Evolutionary conservation across 2,329 filamentous ascomycete genomes (phyloP).

Genomic region (Colletotrichum spinosum): DNA sequence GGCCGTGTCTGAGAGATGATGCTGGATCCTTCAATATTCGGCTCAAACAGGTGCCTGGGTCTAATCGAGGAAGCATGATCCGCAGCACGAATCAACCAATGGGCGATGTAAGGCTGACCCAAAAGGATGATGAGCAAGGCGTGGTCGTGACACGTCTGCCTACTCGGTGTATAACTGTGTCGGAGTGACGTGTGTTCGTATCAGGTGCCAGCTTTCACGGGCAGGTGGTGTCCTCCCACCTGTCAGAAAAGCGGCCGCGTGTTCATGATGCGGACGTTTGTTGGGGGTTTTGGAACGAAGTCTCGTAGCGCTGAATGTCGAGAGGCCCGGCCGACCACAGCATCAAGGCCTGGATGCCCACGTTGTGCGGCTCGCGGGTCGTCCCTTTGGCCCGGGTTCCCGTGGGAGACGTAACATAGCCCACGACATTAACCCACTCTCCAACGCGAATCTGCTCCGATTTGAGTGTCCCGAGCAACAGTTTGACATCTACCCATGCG

Average conservation of each 20-base stretch:
- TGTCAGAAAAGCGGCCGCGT: neutral
- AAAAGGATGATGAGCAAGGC: neutral
- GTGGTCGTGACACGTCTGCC: conserved; percentile 27
- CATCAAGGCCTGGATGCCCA: conserved; percentile 78
- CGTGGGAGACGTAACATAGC: conserved; percentile 69
- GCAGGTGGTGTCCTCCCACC: conserved; percentile 10
- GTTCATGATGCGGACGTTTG: neutral
- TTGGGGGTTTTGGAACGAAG: conserved; percentile 1
- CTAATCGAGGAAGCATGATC: too few relatives aligned
- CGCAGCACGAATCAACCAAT: too few relatives aligned
- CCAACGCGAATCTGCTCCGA: conserved; percentile 75
- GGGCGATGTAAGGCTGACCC: too few relatives aligned
- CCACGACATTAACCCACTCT: conserved; percentile 91
- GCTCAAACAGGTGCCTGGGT: too few relatives aligned
- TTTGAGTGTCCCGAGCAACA: conserved; percentile 75
- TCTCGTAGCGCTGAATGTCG: conserved; percentile 62
- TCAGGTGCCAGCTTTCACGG: conserved; percentile 13
- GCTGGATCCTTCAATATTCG: too few relatives aligned
- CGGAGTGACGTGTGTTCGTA: neutral
- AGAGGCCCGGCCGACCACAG: conserved; percentile 83
- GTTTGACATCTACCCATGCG: conserved; percentile 76
- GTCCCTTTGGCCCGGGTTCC: conserved; percentile 28
- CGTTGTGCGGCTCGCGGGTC: conserved; percentile 38
- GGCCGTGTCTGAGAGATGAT: neutral
- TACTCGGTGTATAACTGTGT: neutral